A percentile compares a stretch with the other conserved stretches of the same genome.
These are phyloP conservation scores for Plasmodium knowlesi DNA, from an alignment of 169 alveolate genomes.

Conservation along the genomic window DNA sequence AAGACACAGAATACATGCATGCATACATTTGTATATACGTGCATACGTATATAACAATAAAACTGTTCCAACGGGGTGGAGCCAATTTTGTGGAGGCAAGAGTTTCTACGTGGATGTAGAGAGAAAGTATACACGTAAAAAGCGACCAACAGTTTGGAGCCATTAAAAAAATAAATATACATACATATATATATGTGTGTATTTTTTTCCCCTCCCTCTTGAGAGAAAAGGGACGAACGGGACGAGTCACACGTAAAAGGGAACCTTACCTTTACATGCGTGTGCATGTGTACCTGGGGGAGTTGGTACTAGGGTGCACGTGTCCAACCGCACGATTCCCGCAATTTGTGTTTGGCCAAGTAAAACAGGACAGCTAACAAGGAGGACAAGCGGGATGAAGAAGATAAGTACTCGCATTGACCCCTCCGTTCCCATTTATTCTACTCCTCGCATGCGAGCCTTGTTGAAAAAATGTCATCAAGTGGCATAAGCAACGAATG, in stretches of 20 bases:
- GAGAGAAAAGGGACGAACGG: background rate
- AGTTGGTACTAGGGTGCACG: background rate
- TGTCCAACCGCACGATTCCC: background rate
- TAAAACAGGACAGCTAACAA: no score
- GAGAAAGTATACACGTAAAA: background rate
- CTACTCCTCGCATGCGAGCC: background rate
- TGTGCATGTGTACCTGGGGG: background rate
- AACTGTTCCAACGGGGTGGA: background rate
- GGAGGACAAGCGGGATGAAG: background rate
- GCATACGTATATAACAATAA: background rate
- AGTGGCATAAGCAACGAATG: background rate
- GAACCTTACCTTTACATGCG: background rate
- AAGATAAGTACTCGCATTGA: background rate
- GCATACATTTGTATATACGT: background rate
- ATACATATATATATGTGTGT: background rate
- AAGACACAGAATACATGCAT: background rate
- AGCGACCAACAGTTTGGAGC: background rate
- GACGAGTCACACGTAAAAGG: background rate
- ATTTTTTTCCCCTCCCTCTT: background rate
- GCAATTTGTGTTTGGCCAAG: background rate
- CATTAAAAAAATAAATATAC: background rate
- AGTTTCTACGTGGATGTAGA: background rate
- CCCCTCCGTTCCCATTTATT: background rate
- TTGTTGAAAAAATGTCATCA: background rate
- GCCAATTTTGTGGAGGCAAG: background rate